phyloP scores from a whole-genome alignment of 495 filamentous ascomycete genomes.

The Cladorrhinum samala region DNA sequence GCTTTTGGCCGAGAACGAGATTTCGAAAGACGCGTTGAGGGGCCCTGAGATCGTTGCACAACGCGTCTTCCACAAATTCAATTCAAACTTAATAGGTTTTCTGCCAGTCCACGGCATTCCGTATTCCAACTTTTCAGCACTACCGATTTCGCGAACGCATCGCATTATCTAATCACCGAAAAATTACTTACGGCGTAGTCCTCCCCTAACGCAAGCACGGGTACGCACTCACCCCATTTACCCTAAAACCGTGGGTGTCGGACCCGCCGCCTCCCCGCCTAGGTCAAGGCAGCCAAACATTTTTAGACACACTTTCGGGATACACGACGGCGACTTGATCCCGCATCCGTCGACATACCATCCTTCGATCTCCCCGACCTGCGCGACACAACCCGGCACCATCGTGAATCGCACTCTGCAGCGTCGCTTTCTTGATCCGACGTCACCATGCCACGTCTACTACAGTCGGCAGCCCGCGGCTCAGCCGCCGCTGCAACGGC shows the following conservation, averaged over 20 bases:
- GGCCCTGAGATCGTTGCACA: conserved; percentile 1
- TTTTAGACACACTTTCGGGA: conserved; percentile 1
- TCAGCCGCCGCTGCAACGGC: conserved; percentile 22
- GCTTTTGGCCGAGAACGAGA: background rate
- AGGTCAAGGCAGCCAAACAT: too few relatives aligned
- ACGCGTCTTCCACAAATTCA: background rate
- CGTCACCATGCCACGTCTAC: conserved; percentile 1
- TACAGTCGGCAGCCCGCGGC: background rate
- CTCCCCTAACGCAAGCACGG: too few relatives aligned
- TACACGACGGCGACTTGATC: background rate
- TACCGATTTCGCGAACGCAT: too few relatives aligned
- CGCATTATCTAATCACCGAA: too few relatives aligned
- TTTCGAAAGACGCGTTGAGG: background rate
- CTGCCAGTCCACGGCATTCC: background rate
- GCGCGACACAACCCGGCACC: background rate
- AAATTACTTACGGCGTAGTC: too few relatives aligned
- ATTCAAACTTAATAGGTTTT: background rate
- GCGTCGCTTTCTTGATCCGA: background rate
- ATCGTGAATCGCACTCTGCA: background rate
- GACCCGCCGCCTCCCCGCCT: too few relatives aligned
- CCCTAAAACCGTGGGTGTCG: too few relatives aligned
- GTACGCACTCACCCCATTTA: too few relatives aligned
- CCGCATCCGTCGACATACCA: conserved; percentile 1
- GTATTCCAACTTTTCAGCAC: background rate
- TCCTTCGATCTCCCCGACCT: background rate